Base-by-base conservation (phyloP, 768 basidiomycete species). In the Ramaria sp. region DNA sequence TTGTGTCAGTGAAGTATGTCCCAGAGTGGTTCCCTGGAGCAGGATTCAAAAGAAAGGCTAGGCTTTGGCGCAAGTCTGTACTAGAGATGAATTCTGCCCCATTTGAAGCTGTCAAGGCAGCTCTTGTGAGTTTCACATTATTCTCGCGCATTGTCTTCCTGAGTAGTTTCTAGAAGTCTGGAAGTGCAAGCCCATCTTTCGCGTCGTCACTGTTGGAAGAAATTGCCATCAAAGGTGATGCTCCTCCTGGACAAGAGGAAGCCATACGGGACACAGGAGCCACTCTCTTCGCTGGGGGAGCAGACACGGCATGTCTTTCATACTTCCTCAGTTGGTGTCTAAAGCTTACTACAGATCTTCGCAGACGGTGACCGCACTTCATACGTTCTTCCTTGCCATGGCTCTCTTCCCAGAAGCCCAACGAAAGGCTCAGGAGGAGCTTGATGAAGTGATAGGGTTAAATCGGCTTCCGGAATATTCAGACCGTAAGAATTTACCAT, bases 261-360 rank as follows among this genome's bases (percentile, higher is more conserved):
- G n/a, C 59, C 66, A 7, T 63, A 58, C 61, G 56, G 57, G 61
- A 57, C 70, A 69, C 52, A 64, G 67, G 49, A 64, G 60, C 32
- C 60, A 61, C 57, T 66, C 65, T 57, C 75, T 68, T 24, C 65
- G 44, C 75, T 72, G 73, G 75, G 74, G 52, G 39, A 5, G 43
- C 43, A 18, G 42, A 44, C 42, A 53, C 52, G 20, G 52, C 44
- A 43, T 44, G 52, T 52, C n/a, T 1, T 43, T n/a, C n/a, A n/a
- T n/a, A n/a, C n/a, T n/a, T n/a, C 24, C 44, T 44, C 22, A 42
- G 9, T 15, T 24, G 3, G 12, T 44, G 13, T 25, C 3, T 42
- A 5, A 24, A 16, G 27, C 22, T 27, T 24, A 53, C 10, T 25
- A 5, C n/a, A 3, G 38, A 5, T 44, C 39, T 9, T 44, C 15